Percentiles rank a stretch among this genome's conserved stretches.
These are phyloP conservation scores for Stylosanthes scabra DNA, from an alignment of 331 rosid genomes.

Conservation along the genomic window DNA sequence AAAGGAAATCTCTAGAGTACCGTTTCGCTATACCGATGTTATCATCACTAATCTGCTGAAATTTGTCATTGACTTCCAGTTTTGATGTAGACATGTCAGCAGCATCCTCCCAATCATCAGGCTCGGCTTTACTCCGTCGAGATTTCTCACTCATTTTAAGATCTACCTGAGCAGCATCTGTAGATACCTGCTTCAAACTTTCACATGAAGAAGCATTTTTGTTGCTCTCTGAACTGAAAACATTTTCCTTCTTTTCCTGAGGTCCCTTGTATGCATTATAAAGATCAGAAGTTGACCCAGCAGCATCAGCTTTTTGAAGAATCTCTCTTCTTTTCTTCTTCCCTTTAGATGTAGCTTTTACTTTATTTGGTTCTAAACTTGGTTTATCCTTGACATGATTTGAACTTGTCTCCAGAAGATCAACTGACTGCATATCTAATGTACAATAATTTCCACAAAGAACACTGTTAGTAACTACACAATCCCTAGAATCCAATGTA, in stretches of 20 bases:
- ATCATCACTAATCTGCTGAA: conserved; percentile 50
- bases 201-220: conserved; percentile 49
- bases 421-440: conserved; percentile 50
- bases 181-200: conserved; percentile 48
- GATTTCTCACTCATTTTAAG: conserved; percentile 36
- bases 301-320: conserved; percentile 91
- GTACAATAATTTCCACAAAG: conserved; percentile 34
- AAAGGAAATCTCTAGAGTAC: conserved; percentile 88
- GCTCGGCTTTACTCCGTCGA: conserved; percentile 65
- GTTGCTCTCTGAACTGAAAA: conserved; percentile 41
- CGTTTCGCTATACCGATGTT: conserved; percentile 54
- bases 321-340: conserved; percentile 67
- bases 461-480: conserved; percentile 35
- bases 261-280: conserved; percentile 93
- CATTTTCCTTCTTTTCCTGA: conserved; percentile 76
- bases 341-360: conserved; percentile 50
- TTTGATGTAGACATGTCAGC: conserved; percentile 81
- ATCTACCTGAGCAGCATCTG: conserved; percentile 50
- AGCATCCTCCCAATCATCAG: conserved; percentile 97
- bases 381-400: conserved; percentile 59
- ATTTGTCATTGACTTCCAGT: conserved; percentile 55
- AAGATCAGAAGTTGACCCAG: conserved; percentile 83
- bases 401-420: conserved; percentile 41
- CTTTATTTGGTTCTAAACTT: conserved; percentile 54
- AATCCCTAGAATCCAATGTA: conserved; percentile 25